These are phyloP conservation scores for Ascochyta pisi DNA, from an alignment of 2,329 filamentous ascomycete species.

Conservation along the genomic window DNA sequence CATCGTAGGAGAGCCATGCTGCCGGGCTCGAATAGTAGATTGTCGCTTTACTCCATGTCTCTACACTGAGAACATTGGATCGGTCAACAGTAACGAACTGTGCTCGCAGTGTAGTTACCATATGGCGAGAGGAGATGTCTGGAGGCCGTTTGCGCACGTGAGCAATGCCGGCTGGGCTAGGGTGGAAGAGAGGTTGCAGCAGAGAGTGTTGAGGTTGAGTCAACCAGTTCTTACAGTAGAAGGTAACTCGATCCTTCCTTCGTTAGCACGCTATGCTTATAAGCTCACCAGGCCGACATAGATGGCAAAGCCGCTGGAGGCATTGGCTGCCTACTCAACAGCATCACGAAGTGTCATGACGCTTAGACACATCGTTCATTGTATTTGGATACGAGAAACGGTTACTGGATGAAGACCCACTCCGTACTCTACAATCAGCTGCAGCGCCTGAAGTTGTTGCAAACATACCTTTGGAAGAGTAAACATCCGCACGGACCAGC, in stretches of 20 bases:
- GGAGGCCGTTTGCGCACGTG: constrained; percentile 31
- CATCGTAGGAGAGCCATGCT: constrained; percentile 39
- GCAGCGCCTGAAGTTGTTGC: not conserved
- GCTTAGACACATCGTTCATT: not conserved
- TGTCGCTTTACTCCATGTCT: constrained; percentile 30
- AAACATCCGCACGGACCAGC: constrained; percentile 3
- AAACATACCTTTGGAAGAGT: not conserved
- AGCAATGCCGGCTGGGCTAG: constrained; percentile 26
- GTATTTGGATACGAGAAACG: too few relatives aligned
- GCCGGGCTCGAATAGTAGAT: constrained; percentile 33
- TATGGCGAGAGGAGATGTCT: constrained; percentile 18
- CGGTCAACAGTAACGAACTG: constrained; percentile 27
- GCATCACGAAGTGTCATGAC: not conserved
- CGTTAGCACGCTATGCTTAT: not conserved
- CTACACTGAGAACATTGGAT: constrained; percentile 33
- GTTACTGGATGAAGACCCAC: not conserved
- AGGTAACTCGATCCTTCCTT: not conserved
- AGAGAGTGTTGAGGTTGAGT: constrained; percentile 3
- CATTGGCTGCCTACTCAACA: constrained; percentile 15
- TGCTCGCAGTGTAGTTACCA: constrained; percentile 32
- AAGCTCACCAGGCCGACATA: not conserved
- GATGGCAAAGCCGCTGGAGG: constrained; percentile 15
- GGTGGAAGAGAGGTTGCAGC: constrained; percentile 25
- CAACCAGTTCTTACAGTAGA: not conserved
- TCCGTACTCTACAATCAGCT: not conserved